phyloP scores from a whole-genome alignment of 768 basidiomycete species.

The Psilocybe azurescens region DNA sequence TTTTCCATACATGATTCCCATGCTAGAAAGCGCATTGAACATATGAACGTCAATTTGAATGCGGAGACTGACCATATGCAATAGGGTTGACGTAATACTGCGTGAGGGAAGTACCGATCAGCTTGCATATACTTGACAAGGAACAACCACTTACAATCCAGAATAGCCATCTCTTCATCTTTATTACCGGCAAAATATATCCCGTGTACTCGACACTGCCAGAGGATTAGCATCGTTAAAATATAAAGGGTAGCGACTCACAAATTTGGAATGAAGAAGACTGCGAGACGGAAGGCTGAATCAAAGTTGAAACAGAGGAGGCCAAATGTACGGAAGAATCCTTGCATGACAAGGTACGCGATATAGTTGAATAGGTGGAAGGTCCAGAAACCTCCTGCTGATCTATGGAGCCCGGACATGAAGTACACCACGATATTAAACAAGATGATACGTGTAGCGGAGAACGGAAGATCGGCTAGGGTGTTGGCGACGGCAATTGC shows the following conservation, averaged over 20 bases:
- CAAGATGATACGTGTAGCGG: slow-evolving; percentile 58
- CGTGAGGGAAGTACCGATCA: not conserved
- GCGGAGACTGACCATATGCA: slow-evolving; percentile 54
- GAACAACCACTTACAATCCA: slow-evolving; percentile 66
- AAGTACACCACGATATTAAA: slow-evolving; percentile 76
- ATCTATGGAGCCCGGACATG: slow-evolving; percentile 56
- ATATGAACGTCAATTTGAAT: not conserved
- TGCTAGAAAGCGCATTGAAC: slow-evolving; percentile 38
- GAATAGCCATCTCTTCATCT: slow-evolving; percentile 84
- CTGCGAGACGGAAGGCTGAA: slow-evolving; percentile 54
- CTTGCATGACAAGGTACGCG: slow-evolving; percentile 77
- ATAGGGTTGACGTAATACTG: slow-evolving; percentile 84
- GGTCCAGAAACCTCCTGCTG: slow-evolving; percentile 52
- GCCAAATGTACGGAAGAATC: slow-evolving; percentile 82
- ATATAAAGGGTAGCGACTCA: slow-evolving; percentile 27
- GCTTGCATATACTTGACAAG: not conserved
- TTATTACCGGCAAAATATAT: slow-evolving; percentile 67
- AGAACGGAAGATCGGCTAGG: slow-evolving; percentile 73
- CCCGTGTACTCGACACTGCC: slow-evolving; percentile 66
- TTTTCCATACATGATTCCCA: slow-evolving; percentile 86
- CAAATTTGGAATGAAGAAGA: slow-evolving; percentile 80
- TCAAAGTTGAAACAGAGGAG: slow-evolving; percentile 52
- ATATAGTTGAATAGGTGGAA: slow-evolving; percentile 71
- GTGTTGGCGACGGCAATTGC: slow-evolving; percentile 71
- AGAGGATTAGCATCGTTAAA: not conserved